Percentiles rank a stretch among this genome's conserved stretches.
phyloP scores from a whole-genome alignment of 2,329 filamentous ascomycete species.

The Boeremia lycopersici region DNA sequence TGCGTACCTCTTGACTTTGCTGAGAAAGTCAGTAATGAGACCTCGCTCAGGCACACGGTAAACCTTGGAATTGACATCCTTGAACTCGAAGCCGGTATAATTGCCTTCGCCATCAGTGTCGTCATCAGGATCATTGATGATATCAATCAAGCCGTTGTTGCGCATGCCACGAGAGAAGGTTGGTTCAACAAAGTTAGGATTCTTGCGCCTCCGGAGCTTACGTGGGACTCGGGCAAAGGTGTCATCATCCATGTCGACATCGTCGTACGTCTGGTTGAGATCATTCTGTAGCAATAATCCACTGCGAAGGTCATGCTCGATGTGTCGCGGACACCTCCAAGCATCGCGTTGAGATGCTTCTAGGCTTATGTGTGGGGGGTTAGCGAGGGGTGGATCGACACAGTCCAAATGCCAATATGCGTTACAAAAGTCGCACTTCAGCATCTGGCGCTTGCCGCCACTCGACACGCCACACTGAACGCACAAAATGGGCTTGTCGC shows the following conservation, averaged over 20 bases:
- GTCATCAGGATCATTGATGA: slow-evolving; percentile 52
- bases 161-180: slow-evolving; percentile 65
- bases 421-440: slow-evolving; percentile 83
- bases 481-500: slow-evolving; percentile 78
- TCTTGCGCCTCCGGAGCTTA: slow-evolving; percentile 57
- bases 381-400: slow-evolving; percentile 79
- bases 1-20: slow-evolving; percentile 57
- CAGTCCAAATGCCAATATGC: slow-evolving; percentile 93
- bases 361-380: slow-evolving; percentile 66
- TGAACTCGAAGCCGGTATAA: slow-evolving; percentile 37
- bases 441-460: slow-evolving; percentile 70
- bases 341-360: slow-evolving; percentile 65
- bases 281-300: slow-evolving; percentile 42
- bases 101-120: slow-evolving; percentile 51
- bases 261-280: slow-evolving; percentile 35
- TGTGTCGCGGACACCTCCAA: slow-evolving; percentile 89
- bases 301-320: slow-evolving; percentile 71
- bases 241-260: slow-evolving; percentile 39
- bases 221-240: slow-evolving; percentile 42
- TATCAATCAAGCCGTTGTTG: slow-evolving; percentile 57
- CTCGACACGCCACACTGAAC: slow-evolving; percentile 73
- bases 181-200: slow-evolving; percentile 55
- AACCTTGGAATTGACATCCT: slow-evolving; percentile 47
- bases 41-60: slow-evolving; percentile 54
- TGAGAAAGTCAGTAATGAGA: slow-evolving; percentile 65